Base-by-base conservation (phyloP, 1,284 basidiomycete species). In the Cryptococcus sp. region DNA sequence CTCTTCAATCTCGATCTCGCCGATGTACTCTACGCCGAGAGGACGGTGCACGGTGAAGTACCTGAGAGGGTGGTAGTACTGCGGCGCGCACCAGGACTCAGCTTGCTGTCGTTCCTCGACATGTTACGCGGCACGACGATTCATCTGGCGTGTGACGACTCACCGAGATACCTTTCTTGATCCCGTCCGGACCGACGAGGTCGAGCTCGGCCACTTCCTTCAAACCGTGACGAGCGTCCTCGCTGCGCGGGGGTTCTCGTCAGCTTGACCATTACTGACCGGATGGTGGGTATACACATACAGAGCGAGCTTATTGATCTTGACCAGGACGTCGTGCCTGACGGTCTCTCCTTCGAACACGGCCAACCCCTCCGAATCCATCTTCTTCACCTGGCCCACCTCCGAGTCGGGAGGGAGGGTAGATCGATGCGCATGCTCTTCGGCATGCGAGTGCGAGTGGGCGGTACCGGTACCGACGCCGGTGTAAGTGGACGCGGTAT, bases 231-330 rank as follows among this genome's bases (percentile, higher is more conserved):
- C 57, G 53, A 5, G 46, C 54, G 50, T 75, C 70, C 25, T 71
- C 69, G n/a, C 72, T 73, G 47, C 23, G 7, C 7, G 27, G 4
- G 35, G 5, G 47, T 25, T 52, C 3, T 20, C 23, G 42, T 31
- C 15, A 25, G 46, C 11, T 23, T 44, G 17, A 41, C 19, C 35
- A 48, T 22, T 19, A 35, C 10, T 25, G 17, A 23, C n/a, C n/a
- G n/a, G n/a, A n/a, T n/a, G n/a, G n/a, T n/a, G n/a, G n/a, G 27
- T 16, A 5, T 13, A 46, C 10, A 70, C 71, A 62, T 50, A 74
- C 71, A 68, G 41, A 38, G 72, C 72, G 46, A 74, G 67, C 60
- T 73, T 66, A 56, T 73, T 73, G 59, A 74, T 67, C 68, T 74
- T 72, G 46, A 73, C 69, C 61, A 75, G 53, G 11, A 72, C 62